Conservation (phyloP, 345 rosid genomes). For the Xanthoceras sorbifolium region DNA sequence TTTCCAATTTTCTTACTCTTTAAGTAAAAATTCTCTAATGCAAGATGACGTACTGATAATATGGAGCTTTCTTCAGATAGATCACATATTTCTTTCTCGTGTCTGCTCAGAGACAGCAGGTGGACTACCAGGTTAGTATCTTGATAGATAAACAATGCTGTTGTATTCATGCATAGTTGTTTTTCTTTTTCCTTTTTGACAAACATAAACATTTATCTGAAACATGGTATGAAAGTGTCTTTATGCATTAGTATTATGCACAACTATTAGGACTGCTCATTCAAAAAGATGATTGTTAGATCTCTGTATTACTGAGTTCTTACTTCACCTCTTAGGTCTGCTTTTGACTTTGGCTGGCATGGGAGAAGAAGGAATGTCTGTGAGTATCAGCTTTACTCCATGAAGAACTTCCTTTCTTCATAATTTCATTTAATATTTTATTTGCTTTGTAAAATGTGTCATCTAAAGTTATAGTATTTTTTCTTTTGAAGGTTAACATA, state of each 20-base stretch:
- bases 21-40: constrained; percentile 11
- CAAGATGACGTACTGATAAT: background rate
- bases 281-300: background rate
- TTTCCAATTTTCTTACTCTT: constrained; percentile 9
- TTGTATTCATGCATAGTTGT: background rate
- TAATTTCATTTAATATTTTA: background rate
- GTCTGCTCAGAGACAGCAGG: constrained; percentile 98
- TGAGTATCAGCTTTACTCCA: constrained; percentile 44
- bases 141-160: background rate
- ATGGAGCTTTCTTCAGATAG: constrained; percentile 58
- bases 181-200: background rate
- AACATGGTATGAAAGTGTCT: background rate
- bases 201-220: background rate
- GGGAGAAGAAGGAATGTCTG: constrained; percentile 92
- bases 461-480: constrained; percentile 16
- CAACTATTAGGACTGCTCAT: constrained; percentile 11
- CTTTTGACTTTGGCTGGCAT: constrained; percentile 88
- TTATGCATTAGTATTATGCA: background rate
- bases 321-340: constrained; percentile 53
- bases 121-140: constrained; percentile 86
- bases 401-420: constrained; percentile 17
- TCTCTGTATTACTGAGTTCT: constrained; percentile 7
- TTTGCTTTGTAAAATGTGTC: background rate
- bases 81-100: constrained; percentile 90
- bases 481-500: constrained; percentile 66